Evolutionary conservation across 208 protist genomes (phyloP).

Genomic region (Lotmaria passim): DNA sequence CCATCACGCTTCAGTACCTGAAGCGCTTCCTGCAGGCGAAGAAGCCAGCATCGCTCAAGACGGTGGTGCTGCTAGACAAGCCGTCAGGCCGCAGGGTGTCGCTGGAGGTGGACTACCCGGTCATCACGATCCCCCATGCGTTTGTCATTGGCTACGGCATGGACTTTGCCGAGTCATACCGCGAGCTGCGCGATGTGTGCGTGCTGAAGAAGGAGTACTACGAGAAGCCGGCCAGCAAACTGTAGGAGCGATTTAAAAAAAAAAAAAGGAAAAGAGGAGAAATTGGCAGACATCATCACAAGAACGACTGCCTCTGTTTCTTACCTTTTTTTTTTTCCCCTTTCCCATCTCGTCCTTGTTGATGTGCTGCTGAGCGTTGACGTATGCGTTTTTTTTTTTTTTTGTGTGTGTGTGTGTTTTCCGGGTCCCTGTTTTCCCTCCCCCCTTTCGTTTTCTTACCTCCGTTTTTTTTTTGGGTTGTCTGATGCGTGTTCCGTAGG

Average conservation of each 20-base stretch:
- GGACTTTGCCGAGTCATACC: slow-evolving; percentile 85
- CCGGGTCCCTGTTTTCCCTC: background rate
- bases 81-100: slow-evolving; percentile 60
- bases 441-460: background rate
- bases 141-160: slow-evolving; percentile 94
- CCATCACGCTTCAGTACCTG: slow-evolving; percentile 82
- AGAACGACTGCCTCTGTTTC: no score
- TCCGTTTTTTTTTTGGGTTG: slow-evolving; percentile 1
- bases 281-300: no score
- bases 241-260: slow-evolving; percentile 24
- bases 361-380: background rate
- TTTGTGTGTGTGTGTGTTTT: background rate
- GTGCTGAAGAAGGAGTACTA: slow-evolving; percentile 73
- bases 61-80: slow-evolving; percentile 88
- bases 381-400: background rate
- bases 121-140: slow-evolving; percentile 61
- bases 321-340: no score
- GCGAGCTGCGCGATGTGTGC: slow-evolving; percentile 82
- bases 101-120: slow-evolving; percentile 67
- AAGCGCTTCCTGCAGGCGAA: slow-evolving; percentile 54
- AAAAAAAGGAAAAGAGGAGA: slow-evolving; percentile 6
- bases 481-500: no score
- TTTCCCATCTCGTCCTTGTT: slow-evolving; percentile 6
- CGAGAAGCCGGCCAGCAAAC: slow-evolving; percentile 40
- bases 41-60: slow-evolving; percentile 80